Base-by-base conservation (phyloP, 2,329 filamentous ascomycete genomes). In the Fusarium palustre region DNA sequence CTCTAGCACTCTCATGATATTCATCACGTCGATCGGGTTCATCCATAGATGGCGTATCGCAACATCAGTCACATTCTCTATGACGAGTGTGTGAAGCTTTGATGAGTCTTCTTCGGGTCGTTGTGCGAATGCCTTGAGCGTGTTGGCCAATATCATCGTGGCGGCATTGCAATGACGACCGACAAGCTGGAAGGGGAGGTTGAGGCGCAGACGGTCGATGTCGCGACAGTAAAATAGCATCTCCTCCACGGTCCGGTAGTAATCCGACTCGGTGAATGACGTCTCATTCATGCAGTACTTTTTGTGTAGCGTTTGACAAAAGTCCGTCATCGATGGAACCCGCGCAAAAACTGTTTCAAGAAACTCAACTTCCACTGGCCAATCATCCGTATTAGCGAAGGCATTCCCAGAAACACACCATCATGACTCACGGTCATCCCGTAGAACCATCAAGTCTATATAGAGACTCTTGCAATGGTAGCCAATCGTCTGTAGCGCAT, bases 61-160 rank as follows among this genome's bases (percentile, higher is more conserved):
- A 11, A 80, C 78, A 63, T 86, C 84, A 9, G 81, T 82, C 50
- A 87, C 76, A 52, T 85, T 84, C 62, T 87, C 85, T 4, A 87
- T 66, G 2, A 86, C 83, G 39, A 87, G 73, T 0, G 81, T 81
- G 66, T 81, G 79, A 6, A 87, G 77, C 4, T 73, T 58, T 33
- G 76, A 75, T 11, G 81, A 81, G 53, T 81, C 79, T 56, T 84
- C 83, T 57, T 84, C 81, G 2, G 80, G 78, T 9, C 85, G 79
- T 31, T 77, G 75, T 5, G 81, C 81, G 52, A 87, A 76, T 5
- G 82, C 83, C 64, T 84, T 83, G 59, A 87, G 76, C 5, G 82
- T 85, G 58, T 85, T 86, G 53, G 84, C 84, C 18, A 87, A 76
- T n/a, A 87, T 81, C 68, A 84, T 80, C 12, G 84, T 87, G 20